Base-by-base conservation (phyloP, 768 basidiomycete species). In the Thelephora ganbajun region DNA sequence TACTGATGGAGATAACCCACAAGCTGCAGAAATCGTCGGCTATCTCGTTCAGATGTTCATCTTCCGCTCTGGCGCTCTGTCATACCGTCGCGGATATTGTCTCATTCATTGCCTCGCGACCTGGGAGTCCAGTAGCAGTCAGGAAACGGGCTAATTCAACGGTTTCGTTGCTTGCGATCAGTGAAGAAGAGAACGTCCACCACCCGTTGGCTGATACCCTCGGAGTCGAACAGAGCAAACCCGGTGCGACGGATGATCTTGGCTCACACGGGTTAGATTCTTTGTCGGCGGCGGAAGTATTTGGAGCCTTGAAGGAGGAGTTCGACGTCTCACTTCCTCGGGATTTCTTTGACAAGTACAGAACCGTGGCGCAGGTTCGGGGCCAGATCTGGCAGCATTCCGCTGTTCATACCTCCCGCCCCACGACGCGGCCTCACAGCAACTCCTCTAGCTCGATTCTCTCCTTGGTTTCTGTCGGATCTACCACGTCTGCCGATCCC, bases 201-300 rank as follows among this genome's bases (percentile, higher is more conserved):
- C 48, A 44, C 4, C 55, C 74, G 13, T 59, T 80, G 9, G 69
- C 74, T 0, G 55, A 61, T 2, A 68, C 74, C n/a, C 66, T 81
- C 1, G 63, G 64, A n/a, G 46, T 60, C 0, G 56, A 61, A 11
- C 46, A 56, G 16, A 53, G 59, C 2, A 63, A 65, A 14, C 63
- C 83, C 20, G 48, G 57, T 1, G 74, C 74, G 23, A 69, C 71
- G 14, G 56, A 60, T 0, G 68, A 74, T 18, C 62, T 84, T 6
- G 66, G 65, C 14, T 57, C 63, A 0, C 64, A 82, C 12, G 80
- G 82, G 2, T 60, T 83, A 18, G 80, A 83, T 53, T 83, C 80
- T 1, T 59, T 85, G 46, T 71, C 73, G 18, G 73, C 76, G 1
- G 79, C 83, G 48, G 83, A 85, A 53, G 70, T 70, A 33, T 64